Conservation (phyloP, 2,329 filamentous ascomycete genomes). For the Fusarium palustre region DNA sequence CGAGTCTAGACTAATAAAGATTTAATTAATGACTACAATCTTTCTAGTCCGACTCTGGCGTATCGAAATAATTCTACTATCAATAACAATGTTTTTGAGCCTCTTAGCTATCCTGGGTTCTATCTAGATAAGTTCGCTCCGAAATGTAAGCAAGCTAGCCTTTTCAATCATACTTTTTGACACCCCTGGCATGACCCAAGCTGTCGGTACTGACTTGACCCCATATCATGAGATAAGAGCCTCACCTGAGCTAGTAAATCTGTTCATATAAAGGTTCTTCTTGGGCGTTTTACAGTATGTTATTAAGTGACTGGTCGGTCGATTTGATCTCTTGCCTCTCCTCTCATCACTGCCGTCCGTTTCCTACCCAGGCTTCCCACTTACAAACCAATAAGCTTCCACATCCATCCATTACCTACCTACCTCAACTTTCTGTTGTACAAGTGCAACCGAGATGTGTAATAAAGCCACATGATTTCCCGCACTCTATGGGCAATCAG, state of each 20-base stretch:
- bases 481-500: not conserved
- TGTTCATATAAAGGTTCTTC: not conserved
- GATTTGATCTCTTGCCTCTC: not conserved
- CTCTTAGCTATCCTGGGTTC: not conserved
- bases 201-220: conserved; percentile 13
- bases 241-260: too few species aligned
- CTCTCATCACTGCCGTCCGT: not conserved
- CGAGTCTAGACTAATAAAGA: not conserved
- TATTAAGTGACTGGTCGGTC: not conserved
- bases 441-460: conserved; percentile 18
- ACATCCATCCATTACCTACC: not conserved
- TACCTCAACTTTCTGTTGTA: conserved; percentile 1
- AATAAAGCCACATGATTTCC: not conserved
- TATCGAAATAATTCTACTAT: too few species aligned
- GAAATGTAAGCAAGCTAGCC: not conserved
- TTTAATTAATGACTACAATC: not conserved
- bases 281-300: not conserved
- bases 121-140: not conserved
- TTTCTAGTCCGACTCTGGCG: too few species aligned
- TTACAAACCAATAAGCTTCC: not conserved
- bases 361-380: not conserved
- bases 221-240: not conserved
- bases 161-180: not conserved
- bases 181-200: not conserved
- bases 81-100: not conserved